Evolutionary conservation across 306 rosid species (phyloP), one percentile per base, ranked within the genome.

Genomic region (Vigna mungo): DNA sequence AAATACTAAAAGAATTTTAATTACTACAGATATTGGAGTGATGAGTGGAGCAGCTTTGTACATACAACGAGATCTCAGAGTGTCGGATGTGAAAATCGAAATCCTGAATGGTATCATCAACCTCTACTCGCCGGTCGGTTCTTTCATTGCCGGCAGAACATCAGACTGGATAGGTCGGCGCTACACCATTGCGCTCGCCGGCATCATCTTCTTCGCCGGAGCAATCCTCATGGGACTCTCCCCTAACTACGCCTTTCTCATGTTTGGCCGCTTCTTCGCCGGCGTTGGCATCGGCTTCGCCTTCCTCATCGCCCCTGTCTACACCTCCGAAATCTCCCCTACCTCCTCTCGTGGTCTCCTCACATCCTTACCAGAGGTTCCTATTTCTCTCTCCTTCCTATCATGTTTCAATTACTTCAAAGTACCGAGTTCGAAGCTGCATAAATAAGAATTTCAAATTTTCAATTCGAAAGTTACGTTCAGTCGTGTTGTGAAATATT

Each of bases 121-220:
- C 78, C 55, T 92, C 0, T 92, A 88, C 83, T 87, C 83, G 34
- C 89, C 89, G 3, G 32, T 90, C 16, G 97, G 97, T 16, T 88
- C 97, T 0, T 80, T 64, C 32, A 85, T 85, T 0, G 92, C 96
- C 0, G 97, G 97, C 0, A 77, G 90, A 86, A 88, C 92, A 2
- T 90, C 97, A 1, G 96, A 93, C 36, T 93, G 91, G 96, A 81
- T 93, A 4, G 97, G 97, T 8, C 86, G 97, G 4, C 96, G 94
- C 37, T 90, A 90, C 83, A 93, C 96, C 6, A 93, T 90, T 43
- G 89, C 81, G 0, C 65, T 93, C 0, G 88, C 96, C n/a, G 87
- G 89, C 1, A 73, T 55, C 0, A 90, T 93, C 49, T 90, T 93
- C 86, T 89, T 90, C 7, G 83, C 12, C 3, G 97, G 96, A 34